Evolutionary conservation across 768 basidiomycete species (phyloP).

Genomic region (Hericium rajendrae): DNA sequence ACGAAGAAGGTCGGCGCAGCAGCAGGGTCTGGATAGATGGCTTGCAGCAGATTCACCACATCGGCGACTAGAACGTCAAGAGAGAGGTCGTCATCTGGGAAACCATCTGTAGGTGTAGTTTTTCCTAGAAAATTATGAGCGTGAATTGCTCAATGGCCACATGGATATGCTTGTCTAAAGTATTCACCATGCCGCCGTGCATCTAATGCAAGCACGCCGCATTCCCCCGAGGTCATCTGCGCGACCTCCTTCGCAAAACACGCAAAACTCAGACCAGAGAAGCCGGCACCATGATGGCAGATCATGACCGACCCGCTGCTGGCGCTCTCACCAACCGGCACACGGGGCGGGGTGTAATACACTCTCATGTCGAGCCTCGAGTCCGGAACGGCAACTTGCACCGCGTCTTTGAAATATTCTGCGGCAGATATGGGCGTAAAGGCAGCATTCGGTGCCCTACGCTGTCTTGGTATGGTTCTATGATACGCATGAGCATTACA

Average conservation of each 20-base stretch:
- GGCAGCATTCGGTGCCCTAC: conserved; percentile 44
- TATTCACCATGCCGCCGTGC: conserved; percentile 77
- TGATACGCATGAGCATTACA: conserved; percentile 4
- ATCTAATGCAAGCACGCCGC: conserved; percentile 78
- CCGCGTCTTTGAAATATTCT: conserved; percentile 69
- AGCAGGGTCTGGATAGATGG: conserved; percentile 57
- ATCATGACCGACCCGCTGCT: conserved; percentile 61
- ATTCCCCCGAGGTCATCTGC: conserved; percentile 51
- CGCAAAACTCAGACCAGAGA: conserved; percentile 84
- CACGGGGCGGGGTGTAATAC: conserved; percentile 70
- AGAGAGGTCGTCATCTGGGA: conserved; percentile 50
- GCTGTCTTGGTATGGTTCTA: conserved; percentile 13
- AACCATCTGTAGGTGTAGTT: conserved; percentile 36
- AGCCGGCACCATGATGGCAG: conserved; percentile 94
- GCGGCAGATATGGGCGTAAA: conserved; percentile 71
- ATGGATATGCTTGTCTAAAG: too few species aligned
- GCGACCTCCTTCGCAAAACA: conserved; percentile 76
- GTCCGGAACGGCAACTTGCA: conserved; percentile 59
- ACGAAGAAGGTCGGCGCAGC: conserved; percentile 70
- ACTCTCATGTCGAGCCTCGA: conserved; percentile 62
- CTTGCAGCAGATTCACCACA: conserved; percentile 56
- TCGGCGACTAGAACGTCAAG: conserved; percentile 67
- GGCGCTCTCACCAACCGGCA: conserved; percentile 22
- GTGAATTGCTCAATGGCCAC: too few species aligned
- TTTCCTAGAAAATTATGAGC: conserved; percentile 40